These are phyloP conservation scores for Talaromyces sp. DNA, from an alignment of 2,329 filamentous ascomycete genomes.

Conservation along the genomic window DNA sequence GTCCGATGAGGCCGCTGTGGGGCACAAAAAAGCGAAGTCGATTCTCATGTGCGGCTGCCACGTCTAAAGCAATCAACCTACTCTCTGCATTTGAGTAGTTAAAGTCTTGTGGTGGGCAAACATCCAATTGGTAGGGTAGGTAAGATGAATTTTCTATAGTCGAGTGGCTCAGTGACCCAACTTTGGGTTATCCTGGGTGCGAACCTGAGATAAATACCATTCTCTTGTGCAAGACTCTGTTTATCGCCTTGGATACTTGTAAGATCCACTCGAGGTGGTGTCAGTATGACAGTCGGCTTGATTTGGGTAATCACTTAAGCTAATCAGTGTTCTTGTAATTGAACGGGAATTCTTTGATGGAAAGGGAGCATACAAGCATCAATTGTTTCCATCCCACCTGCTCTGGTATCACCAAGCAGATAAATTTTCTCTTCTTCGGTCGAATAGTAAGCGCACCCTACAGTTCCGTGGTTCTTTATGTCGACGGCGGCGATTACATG, in stretches of 20 bases:
- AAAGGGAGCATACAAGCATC: slow-evolving; percentile 52
- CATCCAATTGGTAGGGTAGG: slow-evolving; percentile 65
- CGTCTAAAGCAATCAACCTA: slow-evolving; percentile 64
- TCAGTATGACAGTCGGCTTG: slow-evolving; percentile 62
- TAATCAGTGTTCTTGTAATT: background rate
- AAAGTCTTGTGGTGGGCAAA: slow-evolving; percentile 73
- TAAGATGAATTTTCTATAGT: slow-evolving; percentile 52
- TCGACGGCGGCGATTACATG: slow-evolving; percentile 82
- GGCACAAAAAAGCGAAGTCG: slow-evolving; percentile 64
- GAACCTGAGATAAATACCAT: slow-evolving; percentile 31
- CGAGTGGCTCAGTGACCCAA: background rate
- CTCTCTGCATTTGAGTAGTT: slow-evolving; percentile 66
- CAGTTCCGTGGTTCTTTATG: slow-evolving; percentile 66
- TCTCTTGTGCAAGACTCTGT: slow-evolving; percentile 49
- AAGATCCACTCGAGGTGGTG: slow-evolving; percentile 60
- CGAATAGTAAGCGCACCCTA: slow-evolving; percentile 85
- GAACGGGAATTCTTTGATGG: too few species aligned
- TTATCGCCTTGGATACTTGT: slow-evolving; percentile 29
- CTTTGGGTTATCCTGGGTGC: background rate
- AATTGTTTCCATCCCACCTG: slow-evolving; percentile 69
- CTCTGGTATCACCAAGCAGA: slow-evolving; percentile 74
- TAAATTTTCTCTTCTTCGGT: slow-evolving; percentile 70
- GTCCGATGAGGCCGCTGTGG: slow-evolving; percentile 54
- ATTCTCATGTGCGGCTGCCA: slow-evolving; percentile 52
- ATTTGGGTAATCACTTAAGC: slow-evolving; percentile 62